phyloP scores from a whole-genome alignment of 164 flowering plant species.

The Liquidambar formosana region DNA sequence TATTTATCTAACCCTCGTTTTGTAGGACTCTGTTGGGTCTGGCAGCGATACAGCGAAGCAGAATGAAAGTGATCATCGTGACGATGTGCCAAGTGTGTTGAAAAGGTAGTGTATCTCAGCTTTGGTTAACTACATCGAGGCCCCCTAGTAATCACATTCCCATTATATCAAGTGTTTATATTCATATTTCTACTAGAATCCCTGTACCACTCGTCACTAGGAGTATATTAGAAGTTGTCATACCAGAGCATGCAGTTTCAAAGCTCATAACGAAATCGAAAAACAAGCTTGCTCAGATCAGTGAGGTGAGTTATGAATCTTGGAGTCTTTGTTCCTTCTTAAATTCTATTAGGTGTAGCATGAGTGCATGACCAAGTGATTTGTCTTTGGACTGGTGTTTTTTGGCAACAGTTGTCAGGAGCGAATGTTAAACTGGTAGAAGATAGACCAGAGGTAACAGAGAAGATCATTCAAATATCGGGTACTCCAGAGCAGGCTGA shows the following conservation, averaged over 20 bases:
- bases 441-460: slow-evolving; percentile 59
- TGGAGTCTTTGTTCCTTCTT: not conserved
- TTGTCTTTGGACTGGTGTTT: not conserved
- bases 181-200: slow-evolving; percentile 39
- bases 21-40: slow-evolving; percentile 58
- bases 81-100: slow-evolving; percentile 51
- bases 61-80: slow-evolving; percentile 56
- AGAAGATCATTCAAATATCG: slow-evolving; percentile 78
- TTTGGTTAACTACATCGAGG: not conserved
- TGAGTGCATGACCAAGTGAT: not conserved
- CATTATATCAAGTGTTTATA: not conserved
- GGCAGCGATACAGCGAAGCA: slow-evolving; percentile 39
- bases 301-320: slow-evolving; percentile 60
- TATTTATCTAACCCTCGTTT: slow-evolving; percentile 2
- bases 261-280: slow-evolving; percentile 77
- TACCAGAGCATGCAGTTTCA: slow-evolving; percentile 79
- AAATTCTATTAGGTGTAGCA: not conserved
- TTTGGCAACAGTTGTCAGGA: slow-evolving; percentile 71
- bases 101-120: slow-evolving; percentile 47
- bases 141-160: not conserved
- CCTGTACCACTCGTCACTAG: slow-evolving; percentile 77
- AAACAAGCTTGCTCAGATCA: slow-evolving; percentile 84
- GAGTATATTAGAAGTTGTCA: slow-evolving; percentile 84
- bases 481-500: slow-evolving; percentile 98
- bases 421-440: slow-evolving; percentile 78